These are phyloP conservation scores for Aureobasidium leucospermi DNA, from an alignment of 2,329 filamentous ascomycete species.

Conservation along the genomic window DNA sequence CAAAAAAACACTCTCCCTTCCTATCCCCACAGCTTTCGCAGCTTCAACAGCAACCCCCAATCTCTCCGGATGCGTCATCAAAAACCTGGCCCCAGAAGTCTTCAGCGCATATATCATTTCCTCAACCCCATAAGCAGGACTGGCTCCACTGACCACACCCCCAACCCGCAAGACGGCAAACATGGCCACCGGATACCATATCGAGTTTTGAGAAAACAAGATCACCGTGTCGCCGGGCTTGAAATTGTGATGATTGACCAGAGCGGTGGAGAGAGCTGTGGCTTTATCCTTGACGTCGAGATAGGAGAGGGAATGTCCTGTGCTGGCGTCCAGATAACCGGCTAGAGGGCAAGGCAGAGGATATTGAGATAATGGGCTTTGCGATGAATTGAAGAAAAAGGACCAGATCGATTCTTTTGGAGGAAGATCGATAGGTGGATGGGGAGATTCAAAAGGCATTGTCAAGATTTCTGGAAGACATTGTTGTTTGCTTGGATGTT, in stretches of 20 bases:
- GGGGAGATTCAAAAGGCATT: conserved; percentile 31
- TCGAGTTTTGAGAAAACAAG: conserved; percentile 56
- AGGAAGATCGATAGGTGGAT: conserved; percentile 39
- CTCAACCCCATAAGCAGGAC: conserved; percentile 58
- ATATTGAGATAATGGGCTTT: conserved; percentile 32
- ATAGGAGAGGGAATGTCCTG: conserved; percentile 52
- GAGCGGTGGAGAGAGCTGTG: conserved; percentile 53
- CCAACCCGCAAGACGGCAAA: conserved; percentile 46
- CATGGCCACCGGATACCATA: conserved; percentile 59
- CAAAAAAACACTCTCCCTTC: conserved; percentile 47
- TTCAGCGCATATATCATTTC: conserved; percentile 61
- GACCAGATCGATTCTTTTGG: conserved; percentile 51
- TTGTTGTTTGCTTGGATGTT: too few relatives aligned
- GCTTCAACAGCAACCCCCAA: conserved; percentile 49
- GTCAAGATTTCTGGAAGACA: not conserved
- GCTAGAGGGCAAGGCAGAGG: conserved; percentile 38
- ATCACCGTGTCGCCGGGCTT: conserved; percentile 49
- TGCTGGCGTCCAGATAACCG: conserved; percentile 52
- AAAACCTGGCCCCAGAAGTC: conserved; percentile 49
- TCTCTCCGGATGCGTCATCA: conserved; percentile 50
- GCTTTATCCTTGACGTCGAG: conserved; percentile 50
- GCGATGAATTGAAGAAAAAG: conserved; percentile 52
- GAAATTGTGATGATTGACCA: conserved; percentile 50
- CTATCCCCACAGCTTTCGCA: conserved; percentile 48
- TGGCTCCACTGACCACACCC: conserved; percentile 54